phyloP scores from a whole-genome alignment of 352 stramenopile species.

The Phytophthora pini region DNA sequence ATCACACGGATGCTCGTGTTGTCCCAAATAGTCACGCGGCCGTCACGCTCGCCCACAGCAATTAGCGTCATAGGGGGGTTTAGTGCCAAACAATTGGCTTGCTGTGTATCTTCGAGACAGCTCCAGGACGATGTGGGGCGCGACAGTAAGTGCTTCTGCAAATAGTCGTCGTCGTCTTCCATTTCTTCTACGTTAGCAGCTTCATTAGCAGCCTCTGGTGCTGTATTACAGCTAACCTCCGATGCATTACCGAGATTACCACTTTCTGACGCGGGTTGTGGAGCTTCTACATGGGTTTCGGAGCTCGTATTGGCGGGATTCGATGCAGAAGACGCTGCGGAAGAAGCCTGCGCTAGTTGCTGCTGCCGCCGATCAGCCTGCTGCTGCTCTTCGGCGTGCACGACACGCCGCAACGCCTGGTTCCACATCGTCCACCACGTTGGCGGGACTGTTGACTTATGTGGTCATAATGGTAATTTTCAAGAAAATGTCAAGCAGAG shows the following conservation, averaged over 20 bases:
- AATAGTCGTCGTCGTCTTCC: slow-evolving; percentile 52
- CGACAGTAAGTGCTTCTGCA: slow-evolving; percentile 72
- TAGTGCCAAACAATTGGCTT: slow-evolving; percentile 73
- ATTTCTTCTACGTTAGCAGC: slow-evolving; percentile 28
- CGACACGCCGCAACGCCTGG: slow-evolving; percentile 37
- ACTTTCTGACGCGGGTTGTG: slow-evolving; percentile 8
- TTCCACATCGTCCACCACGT: slow-evolving; percentile 33
- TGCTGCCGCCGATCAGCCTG: slow-evolving; percentile 35
- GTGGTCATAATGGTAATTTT: background rate
- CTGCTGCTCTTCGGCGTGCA: slow-evolving; percentile 36
- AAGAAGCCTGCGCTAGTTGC: slow-evolving; percentile 28
- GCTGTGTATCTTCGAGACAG: slow-evolving; percentile 78
- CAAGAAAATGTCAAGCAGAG: no score
- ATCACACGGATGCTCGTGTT: slow-evolving; percentile 82
- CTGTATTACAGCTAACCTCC: background rate
- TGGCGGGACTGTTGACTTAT: background rate
- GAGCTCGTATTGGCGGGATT: background rate
- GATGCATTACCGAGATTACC: background rate
- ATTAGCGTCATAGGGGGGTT: slow-evolving; percentile 71
- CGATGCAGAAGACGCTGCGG: slow-evolving; percentile 11
- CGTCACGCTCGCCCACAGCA: slow-evolving; percentile 80
- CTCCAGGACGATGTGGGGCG: slow-evolving; percentile 54
- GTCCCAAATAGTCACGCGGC: slow-evolving; percentile 85
- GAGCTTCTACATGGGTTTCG: slow-evolving; percentile 2
- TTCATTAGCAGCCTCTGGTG: background rate